Base-by-base conservation (phyloP, 1,284 basidiomycete species). In the Naganishia sp. region DNA sequence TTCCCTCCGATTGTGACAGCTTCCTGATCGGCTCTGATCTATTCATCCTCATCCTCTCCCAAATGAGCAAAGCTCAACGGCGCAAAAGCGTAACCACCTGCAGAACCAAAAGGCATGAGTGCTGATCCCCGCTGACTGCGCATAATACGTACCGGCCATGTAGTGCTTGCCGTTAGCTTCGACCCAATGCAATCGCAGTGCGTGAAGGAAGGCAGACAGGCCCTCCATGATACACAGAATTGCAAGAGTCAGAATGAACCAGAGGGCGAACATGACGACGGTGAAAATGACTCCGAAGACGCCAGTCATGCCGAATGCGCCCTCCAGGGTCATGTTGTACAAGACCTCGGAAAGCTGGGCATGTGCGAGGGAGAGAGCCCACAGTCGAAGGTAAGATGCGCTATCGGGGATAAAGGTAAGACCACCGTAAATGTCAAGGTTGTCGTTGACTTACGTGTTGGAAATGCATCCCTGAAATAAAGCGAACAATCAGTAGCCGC, bases 101-200 rank as follows among this genome's bases (percentile, higher is more conserved):
- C 23, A 31, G 18, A 10, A 13, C 21, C 47, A 49, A 49, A 23
- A 50, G 17, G 47, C 13, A 61, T 28, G 49, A 45, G 17, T 41
- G 42, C 2, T 41, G 32, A 21, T 43, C 17, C 58, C n/a, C 23
- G 32, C 32, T 17, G n/a, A 35, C 35, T 49, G 67, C 67, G 69
- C 57, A 71, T 67, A 63, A 92, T 88, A 74, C 94, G 92, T 68
- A 86, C 58, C 89, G 45, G 92, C 94, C 81, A 90, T 87, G 80
- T 91, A 97, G 78, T 94, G 92, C 84, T 98, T 98, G 82, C 92
- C 93, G 82, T 94, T 94, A 57, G 89, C 90, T 80, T 98, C 94
- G 70, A 97, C 94, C 94, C 95, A 98, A 80, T 97, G 94, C 72
- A 99, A 84, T 79, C 96, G 89, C 69, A 99, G 85, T 9, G 95